Conservation (phyloP, 306 rosid species). For the Arachis stenosperma region DNA sequence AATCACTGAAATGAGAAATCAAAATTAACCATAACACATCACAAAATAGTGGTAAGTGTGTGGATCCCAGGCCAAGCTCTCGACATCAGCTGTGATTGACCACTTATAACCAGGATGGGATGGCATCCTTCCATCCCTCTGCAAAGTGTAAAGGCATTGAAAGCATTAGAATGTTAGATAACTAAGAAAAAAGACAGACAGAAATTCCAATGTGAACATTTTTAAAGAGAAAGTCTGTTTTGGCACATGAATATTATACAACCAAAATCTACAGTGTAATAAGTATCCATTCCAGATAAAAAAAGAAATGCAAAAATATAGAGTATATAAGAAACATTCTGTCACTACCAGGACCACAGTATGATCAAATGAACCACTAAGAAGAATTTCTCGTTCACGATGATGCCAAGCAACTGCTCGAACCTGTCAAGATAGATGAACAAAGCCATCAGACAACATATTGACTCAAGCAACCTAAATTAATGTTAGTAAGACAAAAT, state of each 20-base stretch:
- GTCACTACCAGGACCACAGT: slow-evolving; percentile 77
- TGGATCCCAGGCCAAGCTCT: slow-evolving; percentile 97
- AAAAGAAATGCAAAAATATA: neutral
- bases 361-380: slow-evolving; percentile 93
- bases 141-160: slow-evolving; percentile 45
- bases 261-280: slow-evolving; percentile 5
- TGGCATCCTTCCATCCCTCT: slow-evolving; percentile 88
- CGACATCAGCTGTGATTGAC: slow-evolving; percentile 81
- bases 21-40: slow-evolving; percentile 55
- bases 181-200: neutral
- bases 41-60: slow-evolving; percentile 78
- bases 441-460: slow-evolving; percentile 32
- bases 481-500: neutral
- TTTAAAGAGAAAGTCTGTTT: slow-evolving; percentile 5
- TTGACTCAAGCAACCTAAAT: slow-evolving; percentile 5
- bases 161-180: slow-evolving; percentile 28
- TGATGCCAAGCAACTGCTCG: slow-evolving; percentile 93
- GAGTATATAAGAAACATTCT: slow-evolving; percentile 21
- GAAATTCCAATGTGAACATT: slow-evolving; percentile 19
- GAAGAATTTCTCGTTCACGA: slow-evolving; percentile 75
- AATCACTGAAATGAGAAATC: slow-evolving; percentile 15
- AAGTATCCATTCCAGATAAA: slow-evolving; percentile 9
- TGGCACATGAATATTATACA: slow-evolving; percentile 18
- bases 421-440: slow-evolving; percentile 64
- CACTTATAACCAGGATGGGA: slow-evolving; percentile 85